Conservation (phyloP, 2,329 filamentous ascomycete genomes). For the Fusarium sp. region DNA sequence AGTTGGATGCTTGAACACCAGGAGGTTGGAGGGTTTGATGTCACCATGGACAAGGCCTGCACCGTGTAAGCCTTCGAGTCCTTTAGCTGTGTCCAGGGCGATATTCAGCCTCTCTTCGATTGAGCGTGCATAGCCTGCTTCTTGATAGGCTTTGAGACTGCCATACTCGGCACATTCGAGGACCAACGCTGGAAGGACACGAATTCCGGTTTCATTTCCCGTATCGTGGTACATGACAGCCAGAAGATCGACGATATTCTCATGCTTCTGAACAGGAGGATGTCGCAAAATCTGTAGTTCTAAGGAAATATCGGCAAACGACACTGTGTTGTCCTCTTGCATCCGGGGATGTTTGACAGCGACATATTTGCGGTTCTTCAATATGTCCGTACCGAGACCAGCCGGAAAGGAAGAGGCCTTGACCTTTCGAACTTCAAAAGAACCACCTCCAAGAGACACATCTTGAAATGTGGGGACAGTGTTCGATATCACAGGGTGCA, state of each 20-base stretch:
- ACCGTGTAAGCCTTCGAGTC: not conserved
- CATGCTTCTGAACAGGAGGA: not conserved
- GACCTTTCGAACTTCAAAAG: constrained; percentile 7
- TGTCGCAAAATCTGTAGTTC: constrained; percentile 2
- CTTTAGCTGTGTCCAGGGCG: not conserved
- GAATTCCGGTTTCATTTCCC: not conserved
- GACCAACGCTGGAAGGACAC: not conserved
- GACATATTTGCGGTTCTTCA: not conserved
- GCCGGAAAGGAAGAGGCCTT: not conserved
- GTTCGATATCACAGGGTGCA: constrained; percentile 1
- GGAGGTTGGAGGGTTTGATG: constrained; percentile 3
- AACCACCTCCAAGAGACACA: constrained; percentile 1
- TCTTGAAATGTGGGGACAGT: not conserved
- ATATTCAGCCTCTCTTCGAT: not conserved
- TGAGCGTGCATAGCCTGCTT: not conserved
- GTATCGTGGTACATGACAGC: constrained; percentile 4
- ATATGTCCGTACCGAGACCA: not conserved
- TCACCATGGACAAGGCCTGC: not conserved
- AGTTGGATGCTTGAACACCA: not conserved
- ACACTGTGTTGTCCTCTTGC: not conserved
- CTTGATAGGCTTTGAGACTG: constrained; percentile 1
- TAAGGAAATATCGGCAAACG: not conserved
- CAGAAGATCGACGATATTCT: not conserved
- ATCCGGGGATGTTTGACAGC: not conserved
- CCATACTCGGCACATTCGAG: constrained; percentile 3